Conservation (phyloP, 495 filamentous ascomycete species). For the Astrothelium subdiscretum region DNA sequence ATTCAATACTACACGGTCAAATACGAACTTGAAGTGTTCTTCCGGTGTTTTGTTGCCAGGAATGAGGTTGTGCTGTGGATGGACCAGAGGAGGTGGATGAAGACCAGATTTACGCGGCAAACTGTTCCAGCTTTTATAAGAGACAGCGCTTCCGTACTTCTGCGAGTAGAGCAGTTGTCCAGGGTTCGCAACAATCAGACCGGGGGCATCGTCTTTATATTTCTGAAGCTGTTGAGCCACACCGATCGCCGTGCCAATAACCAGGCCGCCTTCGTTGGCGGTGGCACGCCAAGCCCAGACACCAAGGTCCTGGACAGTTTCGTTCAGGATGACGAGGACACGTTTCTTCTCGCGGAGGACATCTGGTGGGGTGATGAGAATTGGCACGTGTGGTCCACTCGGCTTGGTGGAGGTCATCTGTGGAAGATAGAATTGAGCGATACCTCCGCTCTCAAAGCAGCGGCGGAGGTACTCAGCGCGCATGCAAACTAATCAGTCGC, state of each 20-base stretch:
- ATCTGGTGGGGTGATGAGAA: conserved; percentile 44
- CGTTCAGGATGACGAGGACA: conserved; percentile 64
- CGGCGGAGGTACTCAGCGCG: conserved; percentile 31
- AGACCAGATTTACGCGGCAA: conserved; percentile 17
- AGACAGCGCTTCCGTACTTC: conserved; percentile 16
- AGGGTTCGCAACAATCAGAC: conserved; percentile 28
- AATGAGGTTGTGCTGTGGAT: conserved; percentile 19
- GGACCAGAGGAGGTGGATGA: conserved; percentile 8
- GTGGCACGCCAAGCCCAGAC: conserved; percentile 59
- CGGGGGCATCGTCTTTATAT: conserved; percentile 15
- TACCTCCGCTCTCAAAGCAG: conserved; percentile 21
- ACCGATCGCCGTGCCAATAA: conserved; percentile 51
- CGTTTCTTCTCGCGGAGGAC: conserved; percentile 48
- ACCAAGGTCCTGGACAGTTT: conserved; percentile 58
- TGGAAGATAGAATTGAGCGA: conserved; percentile 50
- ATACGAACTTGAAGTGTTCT: conserved; percentile 25
- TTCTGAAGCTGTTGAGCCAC: conserved; percentile 38
- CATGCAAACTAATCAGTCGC: conserved; percentile 42
- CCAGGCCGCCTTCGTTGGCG: conserved; percentile 45
- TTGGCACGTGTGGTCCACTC: conserved; percentile 48
- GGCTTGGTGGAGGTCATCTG: conserved; percentile 27
- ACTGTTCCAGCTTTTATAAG: conserved; percentile 18
- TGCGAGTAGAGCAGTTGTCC: conserved; percentile 27
- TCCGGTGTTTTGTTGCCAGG: conserved; percentile 17
- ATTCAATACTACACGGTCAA: conserved; percentile 22